These are phyloP conservation scores for Entrophospora sp. DNA, from an alignment of 192 early-diverging fungal species.

Conservation along the genomic window DNA sequence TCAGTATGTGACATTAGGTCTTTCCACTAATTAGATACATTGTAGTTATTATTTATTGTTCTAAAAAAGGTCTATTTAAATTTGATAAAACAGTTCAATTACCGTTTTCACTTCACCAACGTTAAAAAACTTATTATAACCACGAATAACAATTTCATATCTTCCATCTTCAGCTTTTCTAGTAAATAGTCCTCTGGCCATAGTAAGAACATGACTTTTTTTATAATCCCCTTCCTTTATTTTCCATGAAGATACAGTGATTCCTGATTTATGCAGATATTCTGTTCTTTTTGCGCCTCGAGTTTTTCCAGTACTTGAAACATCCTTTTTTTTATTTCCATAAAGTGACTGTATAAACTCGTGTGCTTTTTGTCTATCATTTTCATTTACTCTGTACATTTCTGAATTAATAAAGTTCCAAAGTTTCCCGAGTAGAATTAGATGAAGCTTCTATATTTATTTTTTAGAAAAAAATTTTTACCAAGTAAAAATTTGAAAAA, in stretches of 20 bases:
- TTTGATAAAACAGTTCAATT: conserved; percentile 24
- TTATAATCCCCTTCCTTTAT: conserved; percentile 64
- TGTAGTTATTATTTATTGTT: conserved; percentile 13
- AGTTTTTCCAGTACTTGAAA: background rate
- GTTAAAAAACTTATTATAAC: conserved; percentile 98
- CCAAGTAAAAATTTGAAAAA: too few relatives aligned
- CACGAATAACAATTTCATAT: conserved; percentile 66
- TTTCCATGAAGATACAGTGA: conserved; percentile 43
- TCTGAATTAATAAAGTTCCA: too few relatives aligned
- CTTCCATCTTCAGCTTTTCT: conserved; percentile 17
- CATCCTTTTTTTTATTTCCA: background rate
- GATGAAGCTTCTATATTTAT: too few relatives aligned
- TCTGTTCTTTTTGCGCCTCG: background rate
- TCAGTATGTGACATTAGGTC: conserved; percentile 51
- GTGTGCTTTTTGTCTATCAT: background rate
- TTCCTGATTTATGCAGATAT: background rate
- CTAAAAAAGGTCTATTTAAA: too few relatives aligned
- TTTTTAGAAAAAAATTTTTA: too few relatives aligned
- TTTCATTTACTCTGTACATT: background rate
- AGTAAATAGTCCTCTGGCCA: conserved; percentile 81
- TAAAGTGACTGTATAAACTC: background rate
- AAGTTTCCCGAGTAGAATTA: too few relatives aligned
- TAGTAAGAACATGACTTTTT: conserved; percentile 58
- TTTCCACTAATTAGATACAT: conserved; percentile 38
- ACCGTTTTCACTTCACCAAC: conserved; percentile 54